Conservation (phyloP, 768 basidiomycete species). For the Asterophora parasitica region DNA sequence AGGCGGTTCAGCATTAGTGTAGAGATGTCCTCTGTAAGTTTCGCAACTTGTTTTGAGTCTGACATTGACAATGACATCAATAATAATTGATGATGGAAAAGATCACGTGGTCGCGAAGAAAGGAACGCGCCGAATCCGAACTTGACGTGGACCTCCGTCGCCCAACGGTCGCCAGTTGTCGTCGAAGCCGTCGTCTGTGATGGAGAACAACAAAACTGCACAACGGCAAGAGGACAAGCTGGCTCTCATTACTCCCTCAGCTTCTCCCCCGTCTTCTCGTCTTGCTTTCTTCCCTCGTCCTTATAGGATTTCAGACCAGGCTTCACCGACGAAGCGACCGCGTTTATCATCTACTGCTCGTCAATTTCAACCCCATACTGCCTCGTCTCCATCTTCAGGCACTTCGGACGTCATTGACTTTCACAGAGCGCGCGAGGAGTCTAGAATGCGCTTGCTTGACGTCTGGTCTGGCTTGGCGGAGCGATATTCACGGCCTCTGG, state of each 20-base stretch:
- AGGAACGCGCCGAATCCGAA: conserved; percentile 3
- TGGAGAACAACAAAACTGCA: conserved; percentile 2
- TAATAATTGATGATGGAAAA: no score
- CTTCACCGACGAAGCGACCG: conserved; percentile 44
- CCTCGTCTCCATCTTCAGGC: conserved; percentile 33
- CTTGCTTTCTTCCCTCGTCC: conserved; percentile 18
- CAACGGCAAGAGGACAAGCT: conserved; percentile 11
- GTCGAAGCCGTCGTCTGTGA: neutral
- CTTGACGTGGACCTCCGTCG: no score
- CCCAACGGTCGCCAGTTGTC: neutral
- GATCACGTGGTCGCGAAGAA: conserved; percentile 7
- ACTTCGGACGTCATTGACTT: conserved; percentile 33
- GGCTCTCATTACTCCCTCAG: conserved; percentile 46
- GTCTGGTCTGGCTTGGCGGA: conserved; percentile 68
- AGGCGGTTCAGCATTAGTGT: no score
- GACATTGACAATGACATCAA: no score
- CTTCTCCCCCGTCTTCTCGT: conserved; percentile 41
- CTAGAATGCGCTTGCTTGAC: conserved; percentile 50
- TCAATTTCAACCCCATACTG: conserved; percentile 22
- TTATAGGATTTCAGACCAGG: conserved; percentile 25
- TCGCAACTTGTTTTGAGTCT: no score
- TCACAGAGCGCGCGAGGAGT: conserved; percentile 52
- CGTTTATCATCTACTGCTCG: conserved; percentile 45
- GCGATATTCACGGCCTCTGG: conserved; percentile 59
- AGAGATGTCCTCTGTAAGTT: no score